Conservation (phyloP, 2,329 filamentous ascomycete species). For the Aspergillus terreus region DNA sequence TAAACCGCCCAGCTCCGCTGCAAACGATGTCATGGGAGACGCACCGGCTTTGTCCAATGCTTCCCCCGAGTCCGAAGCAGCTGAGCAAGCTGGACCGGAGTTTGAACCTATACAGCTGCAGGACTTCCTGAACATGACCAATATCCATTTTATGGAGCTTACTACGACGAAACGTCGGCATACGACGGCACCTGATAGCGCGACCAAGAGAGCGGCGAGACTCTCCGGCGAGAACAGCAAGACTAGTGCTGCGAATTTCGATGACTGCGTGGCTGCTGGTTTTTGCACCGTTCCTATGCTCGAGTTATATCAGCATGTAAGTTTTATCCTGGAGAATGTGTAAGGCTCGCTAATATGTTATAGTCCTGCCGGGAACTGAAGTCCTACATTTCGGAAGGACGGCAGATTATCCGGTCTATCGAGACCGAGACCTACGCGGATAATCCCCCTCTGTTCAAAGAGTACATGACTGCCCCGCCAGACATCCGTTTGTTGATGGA, state of each 20-base stretch:
- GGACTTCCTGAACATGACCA: conserved; percentile 91
- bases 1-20: conserved; percentile 38
- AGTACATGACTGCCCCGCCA: conserved; percentile 81
- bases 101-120: conserved; percentile 73
- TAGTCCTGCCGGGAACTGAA: conserved; percentile 89
- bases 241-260: conserved; percentile 47
- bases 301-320: conserved; percentile 85
- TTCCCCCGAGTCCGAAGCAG: conserved; percentile 39
- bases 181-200: conserved; percentile 63
- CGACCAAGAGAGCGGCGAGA: conserved; percentile 27
- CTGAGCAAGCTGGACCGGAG: conserved; percentile 44
- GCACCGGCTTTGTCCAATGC: conserved; percentile 19
- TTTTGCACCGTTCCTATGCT: conserved; percentile 90
- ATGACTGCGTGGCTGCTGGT: conserved; percentile 79
- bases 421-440: conserved; percentile 84
- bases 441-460: conserved; percentile 85
- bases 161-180: conserved; percentile 92
- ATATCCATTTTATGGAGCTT: conserved; percentile 96
- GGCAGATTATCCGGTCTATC: conserved; percentile 84
- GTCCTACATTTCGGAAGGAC: conserved; percentile 91
- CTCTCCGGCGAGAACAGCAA: conserved; percentile 22
- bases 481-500: conserved; percentile 87
- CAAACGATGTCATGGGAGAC: conserved; percentile 30
- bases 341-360: conserved; percentile 23
- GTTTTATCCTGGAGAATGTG: conserved; percentile 22